Evolutionary conservation across 2,329 filamentous ascomycete genomes (phyloP).

Genomic region (Furcasterigmium furcatum): DNA sequence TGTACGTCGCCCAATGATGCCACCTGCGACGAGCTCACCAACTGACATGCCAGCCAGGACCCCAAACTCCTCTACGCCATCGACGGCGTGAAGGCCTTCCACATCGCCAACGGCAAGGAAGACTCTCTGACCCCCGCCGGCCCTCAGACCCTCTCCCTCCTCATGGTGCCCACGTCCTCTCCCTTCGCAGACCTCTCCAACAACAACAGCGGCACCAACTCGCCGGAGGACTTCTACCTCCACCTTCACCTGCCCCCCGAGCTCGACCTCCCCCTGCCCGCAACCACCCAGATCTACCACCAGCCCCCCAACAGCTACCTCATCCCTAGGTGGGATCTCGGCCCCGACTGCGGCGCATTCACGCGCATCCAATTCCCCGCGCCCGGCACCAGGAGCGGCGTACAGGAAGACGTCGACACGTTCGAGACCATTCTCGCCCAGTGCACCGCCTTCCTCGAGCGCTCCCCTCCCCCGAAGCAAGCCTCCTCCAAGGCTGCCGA

Average conservation of each 20-base stretch:
- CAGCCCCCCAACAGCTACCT: slow-evolving; percentile 90
- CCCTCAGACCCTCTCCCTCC: slow-evolving; percentile 83
- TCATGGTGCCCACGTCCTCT: slow-evolving; percentile 93
- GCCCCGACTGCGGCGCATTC: slow-evolving; percentile 83
- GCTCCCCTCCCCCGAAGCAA: slow-evolving; percentile 60
- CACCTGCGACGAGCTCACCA: not conserved
- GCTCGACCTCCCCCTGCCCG: slow-evolving; percentile 87
- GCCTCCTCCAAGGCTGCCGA: slow-evolving; percentile 24
- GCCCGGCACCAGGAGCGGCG: slow-evolving; percentile 65
- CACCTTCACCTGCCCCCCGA: slow-evolving; percentile 93
- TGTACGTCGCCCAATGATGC: not conserved
- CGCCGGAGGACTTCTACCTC: slow-evolving; percentile 92
- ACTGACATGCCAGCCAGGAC: slow-evolving; percentile 35
- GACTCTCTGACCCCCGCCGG: slow-evolving; percentile 78
- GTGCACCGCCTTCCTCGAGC: slow-evolving; percentile 92
- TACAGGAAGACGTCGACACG: slow-evolving; percentile 91
- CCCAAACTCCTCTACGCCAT: slow-evolving; percentile 69
- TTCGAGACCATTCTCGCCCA: slow-evolving; percentile 98
- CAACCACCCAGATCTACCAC: slow-evolving; percentile 96
- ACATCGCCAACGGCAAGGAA: slow-evolving; percentile 86
- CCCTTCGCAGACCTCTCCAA: slow-evolving; percentile 57
- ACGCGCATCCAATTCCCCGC: slow-evolving; percentile 88
- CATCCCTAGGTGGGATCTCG: slow-evolving; percentile 92
- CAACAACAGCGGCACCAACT: slow-evolving; percentile 64
- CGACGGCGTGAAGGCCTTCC: slow-evolving; percentile 85